Evolutionary conservation across 768 basidiomycete genomes (phyloP).

Genomic region (Chiua virens): DNA sequence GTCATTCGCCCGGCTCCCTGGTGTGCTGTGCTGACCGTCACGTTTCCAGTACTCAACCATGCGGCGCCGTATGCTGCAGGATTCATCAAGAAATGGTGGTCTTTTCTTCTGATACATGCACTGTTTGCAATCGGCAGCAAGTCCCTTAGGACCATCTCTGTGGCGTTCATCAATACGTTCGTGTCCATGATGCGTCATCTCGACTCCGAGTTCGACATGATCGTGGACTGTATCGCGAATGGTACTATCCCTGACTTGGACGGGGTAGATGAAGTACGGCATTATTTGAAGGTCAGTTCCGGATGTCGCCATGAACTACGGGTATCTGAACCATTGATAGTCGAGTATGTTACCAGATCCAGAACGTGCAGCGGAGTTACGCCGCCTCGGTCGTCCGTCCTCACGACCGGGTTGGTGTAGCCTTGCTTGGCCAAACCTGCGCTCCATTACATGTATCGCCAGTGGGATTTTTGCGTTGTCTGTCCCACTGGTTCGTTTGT

Average conservation of each 20-base stretch:
- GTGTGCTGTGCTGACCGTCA: background rate
- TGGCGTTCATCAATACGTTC: slow-evolving; percentile 9
- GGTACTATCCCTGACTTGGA: slow-evolving; percentile 10
- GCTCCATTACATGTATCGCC: background rate
- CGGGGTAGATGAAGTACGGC: slow-evolving; percentile 1
- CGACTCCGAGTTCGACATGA: slow-evolving; percentile 7
- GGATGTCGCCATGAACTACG: too few relatives aligned
- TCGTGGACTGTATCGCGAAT: slow-evolving; percentile 12
- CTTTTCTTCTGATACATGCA: slow-evolving; percentile 13
- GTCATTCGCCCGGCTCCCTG: background rate
- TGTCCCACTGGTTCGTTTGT: slow-evolving; percentile 8
- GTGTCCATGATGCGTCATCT: slow-evolving; percentile 11
- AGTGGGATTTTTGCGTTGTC: slow-evolving; percentile 16
- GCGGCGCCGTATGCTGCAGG: slow-evolving; percentile 2
- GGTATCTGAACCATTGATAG: background rate
- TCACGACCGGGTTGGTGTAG: slow-evolving; percentile 15
- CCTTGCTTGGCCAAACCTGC: slow-evolving; percentile 10
- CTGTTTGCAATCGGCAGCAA: slow-evolving; percentile 5
- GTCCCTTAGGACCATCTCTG: slow-evolving; percentile 3
- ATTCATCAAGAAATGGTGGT: slow-evolving; percentile 9
- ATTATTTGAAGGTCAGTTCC: background rate
- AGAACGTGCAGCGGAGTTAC: slow-evolving; percentile 6
- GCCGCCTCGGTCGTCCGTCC: slow-evolving; percentile 12
- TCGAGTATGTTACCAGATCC: background rate
- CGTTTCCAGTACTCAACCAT: slow-evolving; percentile 2